Evolutionary conservation across 768 basidiomycete species (phyloP).

Genomic region (Suillus clintonianus): DNA sequence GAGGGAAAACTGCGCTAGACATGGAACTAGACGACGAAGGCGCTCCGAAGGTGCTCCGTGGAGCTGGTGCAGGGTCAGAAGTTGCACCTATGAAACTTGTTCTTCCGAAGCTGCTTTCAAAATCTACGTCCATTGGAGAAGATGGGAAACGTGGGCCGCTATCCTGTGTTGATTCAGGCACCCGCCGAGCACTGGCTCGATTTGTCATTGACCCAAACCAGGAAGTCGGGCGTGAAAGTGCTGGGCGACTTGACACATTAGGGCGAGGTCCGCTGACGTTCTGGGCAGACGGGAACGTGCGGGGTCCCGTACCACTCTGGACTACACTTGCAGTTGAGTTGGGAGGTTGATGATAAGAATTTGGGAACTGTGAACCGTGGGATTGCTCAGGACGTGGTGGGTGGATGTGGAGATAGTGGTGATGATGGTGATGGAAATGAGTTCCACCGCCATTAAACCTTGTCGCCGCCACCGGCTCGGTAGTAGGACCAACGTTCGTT

Average conservation of each 20-base stretch:
- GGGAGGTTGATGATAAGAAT: neutral
- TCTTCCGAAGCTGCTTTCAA: neutral
- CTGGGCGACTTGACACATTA: neutral
- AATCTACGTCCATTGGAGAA: slow-evolving; percentile 1
- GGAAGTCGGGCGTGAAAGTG: slow-evolving; percentile 1
- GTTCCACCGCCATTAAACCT: neutral
- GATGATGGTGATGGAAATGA: slow-evolving; percentile 1
- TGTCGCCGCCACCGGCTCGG: neutral
- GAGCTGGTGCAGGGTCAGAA: neutral
- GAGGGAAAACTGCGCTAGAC: neutral
- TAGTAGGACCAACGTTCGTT: neutral
- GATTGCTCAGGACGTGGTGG: slow-evolving; percentile 3
- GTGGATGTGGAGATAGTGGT: slow-evolving; percentile 1
- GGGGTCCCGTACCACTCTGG: neutral
- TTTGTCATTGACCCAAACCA: slow-evolving; percentile 5
- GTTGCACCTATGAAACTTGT: neutral
- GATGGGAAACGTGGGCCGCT: neutral
- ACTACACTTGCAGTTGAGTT: neutral
- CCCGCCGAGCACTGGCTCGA: neutral
- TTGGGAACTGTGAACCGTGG: neutral
- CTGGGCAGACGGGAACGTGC: neutral
- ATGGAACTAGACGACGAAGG: neutral
- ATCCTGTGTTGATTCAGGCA: neutral
- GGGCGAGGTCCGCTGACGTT: neutral
- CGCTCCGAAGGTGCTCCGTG: neutral